Percentiles rank a stretch among this genome's conserved stretches.
Conservation (phyloP, 192 early-diverging fungal genomes). For the Coemansia sp. region DNA sequence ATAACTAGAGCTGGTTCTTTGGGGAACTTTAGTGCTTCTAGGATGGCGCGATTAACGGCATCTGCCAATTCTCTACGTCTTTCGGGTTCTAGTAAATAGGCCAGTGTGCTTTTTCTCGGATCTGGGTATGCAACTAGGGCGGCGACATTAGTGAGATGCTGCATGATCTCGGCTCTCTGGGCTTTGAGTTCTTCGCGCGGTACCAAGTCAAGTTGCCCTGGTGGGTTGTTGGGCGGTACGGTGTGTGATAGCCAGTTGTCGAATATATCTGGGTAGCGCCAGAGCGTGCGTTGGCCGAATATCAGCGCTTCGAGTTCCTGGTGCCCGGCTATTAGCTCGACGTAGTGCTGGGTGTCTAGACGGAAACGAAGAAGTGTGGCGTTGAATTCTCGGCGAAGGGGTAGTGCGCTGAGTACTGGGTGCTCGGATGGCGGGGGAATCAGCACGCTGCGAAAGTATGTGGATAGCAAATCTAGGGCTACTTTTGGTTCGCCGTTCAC, state of each 20-base stretch:
- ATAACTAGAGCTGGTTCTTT: slow-evolving; percentile 30
- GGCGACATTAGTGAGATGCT: slow-evolving; percentile 42
- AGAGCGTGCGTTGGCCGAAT: slow-evolving; percentile 36
- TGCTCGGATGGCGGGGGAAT: slow-evolving; percentile 19
- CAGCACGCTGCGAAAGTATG: slow-evolving; percentile 40
- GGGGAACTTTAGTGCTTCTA: slow-evolving; percentile 22
- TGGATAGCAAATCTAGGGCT: slow-evolving; percentile 36
- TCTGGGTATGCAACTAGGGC: slow-evolving; percentile 38
- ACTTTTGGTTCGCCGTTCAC: slow-evolving; percentile 39
- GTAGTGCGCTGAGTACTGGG: slow-evolving; percentile 9
- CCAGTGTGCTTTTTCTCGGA: slow-evolving; percentile 27
- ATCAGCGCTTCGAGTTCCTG: slow-evolving; percentile 34
- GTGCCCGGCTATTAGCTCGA: slow-evolving; percentile 37
- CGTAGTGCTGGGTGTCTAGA: slow-evolving; percentile 42
- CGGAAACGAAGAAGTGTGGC: slow-evolving; percentile 44
- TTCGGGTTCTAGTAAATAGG: slow-evolving; percentile 25
- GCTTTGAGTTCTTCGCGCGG: slow-evolving; percentile 29
- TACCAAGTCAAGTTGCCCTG: slow-evolving; percentile 7
- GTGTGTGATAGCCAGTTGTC: slow-evolving; percentile 22
- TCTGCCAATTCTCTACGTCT: slow-evolving; percentile 27
- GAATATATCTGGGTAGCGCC: slow-evolving; percentile 40
- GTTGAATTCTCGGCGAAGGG: slow-evolving; percentile 25
- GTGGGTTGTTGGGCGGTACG: background rate
- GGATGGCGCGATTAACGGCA: slow-evolving; percentile 34
- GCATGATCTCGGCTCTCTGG: slow-evolving; percentile 34